Base-by-base conservation (phyloP, 2,329 filamentous ascomycete species). In the Xylariaceae sp. region DNA sequence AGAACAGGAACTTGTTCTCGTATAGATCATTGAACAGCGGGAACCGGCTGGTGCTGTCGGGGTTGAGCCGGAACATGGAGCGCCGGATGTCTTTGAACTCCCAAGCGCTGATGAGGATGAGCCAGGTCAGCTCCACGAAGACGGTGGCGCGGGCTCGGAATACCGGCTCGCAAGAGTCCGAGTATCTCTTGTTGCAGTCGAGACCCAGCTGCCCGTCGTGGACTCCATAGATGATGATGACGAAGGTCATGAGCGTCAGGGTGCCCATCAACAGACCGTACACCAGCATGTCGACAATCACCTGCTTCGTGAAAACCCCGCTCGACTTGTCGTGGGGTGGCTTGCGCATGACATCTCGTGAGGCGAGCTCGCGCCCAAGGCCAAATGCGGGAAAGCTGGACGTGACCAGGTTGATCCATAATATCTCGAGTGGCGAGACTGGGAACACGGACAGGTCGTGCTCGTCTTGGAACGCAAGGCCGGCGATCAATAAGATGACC, bases 351-450 rank as follows among this genome's bases (percentile, higher is more conserved):
- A 94, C 81, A 56, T 90, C 84, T 2, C 76, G 73, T 0, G 81
- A 77, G 0, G 86, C 85, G 31, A 73, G 67, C 61, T 94, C 88
- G 50, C 88, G 83, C 14, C 88, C 87, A 1, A 95, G 76, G 30
- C 88, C 88, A 67, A 95, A 92, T 42, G 89, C 88, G 1, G 88
- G 88, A 60, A 92, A 79, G 1, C 83, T 85, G 28, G 85, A 90
- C 0, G 88, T 95, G 39, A 92, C 76, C 84, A 94, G 90, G 63
- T 94, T 94, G 60, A 95, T 87, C 88, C 87, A 95, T 43, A 95
- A 75, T 47, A 94, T 90, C 53, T 94, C 82, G 9, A 94, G 78
- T 0, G 88, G 87, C 0, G 85, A 80, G 31, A 94, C 76, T 4
- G 88, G 88, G 61, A 94, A 94, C 8, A 94, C 87, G 0, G 87